Evolutionary conservation across 1,284 basidiomycete species (phyloP), one percentile per base, ranked within the genome.

Genomic region (Xerocomus cyaneibrunnescens): DNA sequence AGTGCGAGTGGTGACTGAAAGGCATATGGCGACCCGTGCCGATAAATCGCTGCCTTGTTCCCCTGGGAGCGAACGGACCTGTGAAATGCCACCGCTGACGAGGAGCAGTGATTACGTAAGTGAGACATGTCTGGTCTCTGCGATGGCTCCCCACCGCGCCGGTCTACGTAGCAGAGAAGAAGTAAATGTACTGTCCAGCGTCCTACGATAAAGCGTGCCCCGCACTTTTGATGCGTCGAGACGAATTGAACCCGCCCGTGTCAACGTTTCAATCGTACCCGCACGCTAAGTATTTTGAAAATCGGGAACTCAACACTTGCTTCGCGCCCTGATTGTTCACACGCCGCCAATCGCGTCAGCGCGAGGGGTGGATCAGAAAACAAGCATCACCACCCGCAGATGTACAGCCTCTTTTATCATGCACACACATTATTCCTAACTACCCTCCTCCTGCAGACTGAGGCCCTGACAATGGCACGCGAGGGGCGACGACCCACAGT

Each of bases 1-100:
- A 98, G 67, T 98, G 95, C 10, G 93, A 96, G 72, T 98, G 96
- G 67, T 94, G 93, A 62, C 87, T 92, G 68, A 89, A 78, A 57
- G 91, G 91, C 93, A 94, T 95, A 39, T 12, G 23, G 12, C 19
- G 17, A 31, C 22, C 10, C 9, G 28, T 30, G 17, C 32, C 19
- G 25, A 16, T 48, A 27, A 53, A 27, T 38, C 25, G 45, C 37
- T 9, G 38, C 30, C 28, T 45, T 21, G 48, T 43, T 39, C 22
- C 14, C 16, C 16, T 55, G 48, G 38, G 28, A 42, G n/a, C 7
- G 22, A 19, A 23, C 32, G 37, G 35, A 16, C 9, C 31, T 50
- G 47, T 50, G 50, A 51, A 54, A 36, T 39, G 45, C n/a, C 38
- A 25, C n/a, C n/a, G n/a, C n/a, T n/a, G n/a, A n/a, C n/a, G n/a